Evolutionary conservation across 768 basidiomycete genomes (phyloP).

Genomic region (Gymnopilus dilepis): DNA sequence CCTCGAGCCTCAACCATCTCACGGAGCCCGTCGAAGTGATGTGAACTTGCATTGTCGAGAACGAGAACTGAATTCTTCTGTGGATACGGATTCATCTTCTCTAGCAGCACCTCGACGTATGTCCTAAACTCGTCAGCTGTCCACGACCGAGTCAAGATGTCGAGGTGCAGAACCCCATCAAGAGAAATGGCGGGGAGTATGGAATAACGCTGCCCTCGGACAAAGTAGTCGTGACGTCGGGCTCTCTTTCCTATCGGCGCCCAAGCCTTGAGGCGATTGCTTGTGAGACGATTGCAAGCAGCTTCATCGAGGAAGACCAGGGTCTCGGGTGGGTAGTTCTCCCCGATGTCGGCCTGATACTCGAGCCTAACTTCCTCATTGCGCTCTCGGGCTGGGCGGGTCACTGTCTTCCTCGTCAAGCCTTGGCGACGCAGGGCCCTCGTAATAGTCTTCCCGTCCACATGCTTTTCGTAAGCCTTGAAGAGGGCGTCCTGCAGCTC

Average conservation of each 20-base stretch:
- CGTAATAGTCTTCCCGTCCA: neutral
- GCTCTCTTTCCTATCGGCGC: slow-evolving; percentile 29
- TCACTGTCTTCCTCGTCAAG: neutral
- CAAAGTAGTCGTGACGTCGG: slow-evolving; percentile 31
- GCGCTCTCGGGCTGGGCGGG: slow-evolving; percentile 20
- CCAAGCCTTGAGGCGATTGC: slow-evolving; percentile 29
- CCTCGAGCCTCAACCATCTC: slow-evolving; percentile 31
- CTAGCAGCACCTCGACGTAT: slow-evolving; percentile 16
- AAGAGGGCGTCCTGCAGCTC: neutral
- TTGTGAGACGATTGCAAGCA: slow-evolving; percentile 32
- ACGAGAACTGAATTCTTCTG: slow-evolving; percentile 38
- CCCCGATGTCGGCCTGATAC: slow-evolving; percentile 21
- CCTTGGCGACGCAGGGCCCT: neutral
- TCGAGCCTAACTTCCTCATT: slow-evolving; percentile 20
- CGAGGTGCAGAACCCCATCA: neutral
- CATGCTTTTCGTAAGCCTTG: neutral
- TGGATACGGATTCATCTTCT: slow-evolving; percentile 38
- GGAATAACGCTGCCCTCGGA: slow-evolving; percentile 36
- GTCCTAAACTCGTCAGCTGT: slow-evolving; percentile 18
- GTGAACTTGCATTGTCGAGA: slow-evolving; percentile 30
- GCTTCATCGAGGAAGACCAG: slow-evolving; percentile 37
- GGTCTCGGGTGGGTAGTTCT: slow-evolving; percentile 25
- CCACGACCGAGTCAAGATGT: neutral
- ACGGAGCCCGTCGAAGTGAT: slow-evolving; percentile 44
- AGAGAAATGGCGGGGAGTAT: slow-evolving; percentile 34